These are phyloP conservation scores for Quercus aquifolioides DNA, from an alignment of 306 rosid species.

Conservation along the genomic window DNA sequence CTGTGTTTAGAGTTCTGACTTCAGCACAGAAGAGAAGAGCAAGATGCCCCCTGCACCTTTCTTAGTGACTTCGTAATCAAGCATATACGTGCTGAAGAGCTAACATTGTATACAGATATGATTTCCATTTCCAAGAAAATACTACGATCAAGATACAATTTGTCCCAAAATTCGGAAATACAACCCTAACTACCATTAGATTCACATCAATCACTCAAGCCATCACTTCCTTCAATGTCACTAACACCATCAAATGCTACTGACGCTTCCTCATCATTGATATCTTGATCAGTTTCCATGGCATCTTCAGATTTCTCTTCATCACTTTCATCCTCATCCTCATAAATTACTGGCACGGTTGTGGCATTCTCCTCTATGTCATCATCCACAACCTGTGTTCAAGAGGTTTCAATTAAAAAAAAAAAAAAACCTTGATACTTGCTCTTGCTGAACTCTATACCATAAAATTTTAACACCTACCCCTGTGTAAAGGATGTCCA, in stretches of 20 bases:
- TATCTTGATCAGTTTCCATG: slow-evolving; percentile 65
- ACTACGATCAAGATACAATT: background rate
- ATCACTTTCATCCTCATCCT: slow-evolving; percentile 61
- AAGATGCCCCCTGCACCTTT: too few relatives aligned
- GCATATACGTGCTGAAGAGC: too few relatives aligned
- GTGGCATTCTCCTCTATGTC: slow-evolving; percentile 39
- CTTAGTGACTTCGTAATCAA: too few relatives aligned
- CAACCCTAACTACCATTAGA: background rate
- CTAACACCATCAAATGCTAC: slow-evolving; percentile 38
- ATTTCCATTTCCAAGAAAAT: background rate
- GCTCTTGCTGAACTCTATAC: background rate
- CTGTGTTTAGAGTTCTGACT: too few relatives aligned
- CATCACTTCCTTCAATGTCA: slow-evolving; percentile 48
- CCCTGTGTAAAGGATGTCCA: slow-evolving; percentile 58
- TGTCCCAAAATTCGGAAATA: background rate
- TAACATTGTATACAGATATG: background rate
- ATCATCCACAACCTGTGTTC: slow-evolving; percentile 55
- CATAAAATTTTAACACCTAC: slow-evolving; percentile 30
- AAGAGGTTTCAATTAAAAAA: background rate
- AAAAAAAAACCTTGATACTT: background rate
- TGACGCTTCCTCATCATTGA: slow-evolving; percentile 27
- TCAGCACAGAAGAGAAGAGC: too few relatives aligned
- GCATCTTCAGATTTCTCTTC: slow-evolving; percentile 54
- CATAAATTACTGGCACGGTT: slow-evolving; percentile 46
- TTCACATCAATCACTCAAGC: slow-evolving; percentile 27